Conservation (phyloP, 2,329 filamentous ascomycete species). For the Coniochaeta ligniaria region DNA sequence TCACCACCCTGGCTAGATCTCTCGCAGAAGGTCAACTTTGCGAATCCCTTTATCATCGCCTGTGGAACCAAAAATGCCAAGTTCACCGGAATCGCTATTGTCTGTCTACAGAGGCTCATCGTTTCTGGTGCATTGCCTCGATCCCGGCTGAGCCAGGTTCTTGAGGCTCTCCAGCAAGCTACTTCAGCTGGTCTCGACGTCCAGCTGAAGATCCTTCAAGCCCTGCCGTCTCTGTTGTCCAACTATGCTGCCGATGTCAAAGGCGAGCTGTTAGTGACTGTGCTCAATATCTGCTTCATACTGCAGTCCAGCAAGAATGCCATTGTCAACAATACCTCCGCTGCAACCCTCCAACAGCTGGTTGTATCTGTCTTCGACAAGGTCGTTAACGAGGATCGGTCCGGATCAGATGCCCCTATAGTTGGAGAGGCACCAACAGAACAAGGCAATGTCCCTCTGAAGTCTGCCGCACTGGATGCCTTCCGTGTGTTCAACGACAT, state of each 20-base stretch:
- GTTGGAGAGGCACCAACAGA: slow-evolving; percentile 62
- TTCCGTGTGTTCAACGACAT: slow-evolving; percentile 83
- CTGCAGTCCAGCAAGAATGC: slow-evolving; percentile 87
- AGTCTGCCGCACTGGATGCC: slow-evolving; percentile 75
- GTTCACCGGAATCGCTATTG: slow-evolving; percentile 79
- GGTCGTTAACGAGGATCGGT: slow-evolving; percentile 71
- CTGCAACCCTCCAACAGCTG: slow-evolving; percentile 92
- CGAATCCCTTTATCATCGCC: slow-evolving; percentile 89
- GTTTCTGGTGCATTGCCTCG: slow-evolving; percentile 73
- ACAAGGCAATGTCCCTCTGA: slow-evolving; percentile 58
- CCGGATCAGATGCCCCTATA: slow-evolving; percentile 42
- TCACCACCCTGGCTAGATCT: slow-evolving; percentile 55
- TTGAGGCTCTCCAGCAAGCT: slow-evolving; percentile 82
- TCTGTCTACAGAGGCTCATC: slow-evolving; percentile 83
- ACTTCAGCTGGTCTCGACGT: slow-evolving; percentile 77
- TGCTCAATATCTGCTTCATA: slow-evolving; percentile 85
- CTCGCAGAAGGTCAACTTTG: slow-evolving; percentile 71
- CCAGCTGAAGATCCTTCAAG: slow-evolving; percentile 92
- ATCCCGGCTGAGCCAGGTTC: slow-evolving; percentile 73
- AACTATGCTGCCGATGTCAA: slow-evolving; percentile 80
- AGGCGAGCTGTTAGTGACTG: slow-evolving; percentile 72
- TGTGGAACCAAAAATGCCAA: slow-evolving; percentile 87
- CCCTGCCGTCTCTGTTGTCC: slow-evolving; percentile 79
- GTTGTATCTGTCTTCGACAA: slow-evolving; percentile 92
- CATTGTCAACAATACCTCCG: slow-evolving; percentile 91